Evolutionary conservation across 1,284 basidiomycete species (phyloP), one percentile per base, ranked within the genome.

Genomic region (Ustilago trichophora): DNA sequence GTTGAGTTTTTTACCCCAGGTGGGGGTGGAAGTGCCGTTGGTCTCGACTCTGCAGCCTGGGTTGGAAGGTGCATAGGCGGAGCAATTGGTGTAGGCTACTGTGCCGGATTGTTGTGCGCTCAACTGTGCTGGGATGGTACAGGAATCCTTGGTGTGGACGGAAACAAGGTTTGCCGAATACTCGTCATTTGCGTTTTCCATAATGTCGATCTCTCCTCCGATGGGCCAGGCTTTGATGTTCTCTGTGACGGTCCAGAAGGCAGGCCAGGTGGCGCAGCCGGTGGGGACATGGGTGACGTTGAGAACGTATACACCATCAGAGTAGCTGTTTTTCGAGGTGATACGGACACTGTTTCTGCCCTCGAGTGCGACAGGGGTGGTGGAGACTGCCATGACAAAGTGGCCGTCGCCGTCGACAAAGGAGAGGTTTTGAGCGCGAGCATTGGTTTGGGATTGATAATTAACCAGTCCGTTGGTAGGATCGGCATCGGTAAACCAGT

Each of bases 161-260:
- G 77, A 63, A 8, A 59, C 73, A 6, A 75, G 58, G 51, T 75
- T 70, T 34, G 51, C 52, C 0, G 38, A 10, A 47, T 71, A 80
- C 42, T 77, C 37, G 45, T 80, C 76, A 46, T 80, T 80, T 12
- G 72, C 75, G 36, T 80, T 78, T 31, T 81, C 79, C 16, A 78
- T 34, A 27, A 81, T 76, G 35, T 81, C 79, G 26, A 81, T 80
- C 34, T 81, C 79, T 13, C 79, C 79, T 36, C 79, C 79, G 8
- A 36, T 29, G 3, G 79, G 79, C 73, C 76, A 81, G 2, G 27
- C 16, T 13, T 70, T 26, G 12, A 65, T 18, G 32, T 76, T 41
- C 15, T 62, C 33, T 4, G 78, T 80, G 24, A 77, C 73, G 4
- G 74, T 80, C 79, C 78, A 80, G 49, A 77, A 80, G 6, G 78